Evolutionary conservation across 345 rosid species (phyloP).

Genomic region (Aquilaria yunnanensis): DNA sequence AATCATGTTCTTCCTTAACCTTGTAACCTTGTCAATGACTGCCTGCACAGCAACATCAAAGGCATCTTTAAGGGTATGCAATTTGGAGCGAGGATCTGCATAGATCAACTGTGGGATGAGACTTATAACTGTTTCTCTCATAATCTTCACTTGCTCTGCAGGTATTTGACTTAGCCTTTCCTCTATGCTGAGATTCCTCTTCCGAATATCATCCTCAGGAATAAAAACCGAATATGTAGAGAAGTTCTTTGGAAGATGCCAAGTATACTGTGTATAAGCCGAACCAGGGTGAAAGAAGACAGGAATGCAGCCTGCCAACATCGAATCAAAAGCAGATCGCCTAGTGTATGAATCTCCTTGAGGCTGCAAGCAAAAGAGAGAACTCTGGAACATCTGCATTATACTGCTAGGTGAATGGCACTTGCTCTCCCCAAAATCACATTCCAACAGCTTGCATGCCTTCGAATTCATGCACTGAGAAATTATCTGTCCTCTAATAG

Average conservation of each 20-base stretch:
- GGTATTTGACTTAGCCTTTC: conserved; percentile 62
- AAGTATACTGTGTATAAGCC: conserved; percentile 80
- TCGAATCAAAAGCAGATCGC: conserved; percentile 81
- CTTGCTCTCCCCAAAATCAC: conserved; percentile 90
- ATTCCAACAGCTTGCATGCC: conserved; percentile 63
- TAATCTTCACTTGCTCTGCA: conserved; percentile 57
- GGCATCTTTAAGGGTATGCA: conserved; percentile 63
- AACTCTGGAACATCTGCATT: conserved; percentile 86
- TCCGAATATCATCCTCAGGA: conserved; percentile 72
- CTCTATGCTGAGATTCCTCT: conserved; percentile 69
- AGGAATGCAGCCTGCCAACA: conserved; percentile 87
- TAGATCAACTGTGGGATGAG: conserved; percentile 70
- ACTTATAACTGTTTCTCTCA: conserved; percentile 75
- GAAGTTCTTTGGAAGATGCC: conserved; percentile 88
- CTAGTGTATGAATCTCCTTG: conserved; percentile 93
- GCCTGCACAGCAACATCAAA: conserved; percentile 84
- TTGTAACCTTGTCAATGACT: conserved; percentile 68
- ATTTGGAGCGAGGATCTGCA: conserved; percentile 73
- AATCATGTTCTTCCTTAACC: conserved; percentile 70
- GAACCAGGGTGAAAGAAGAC: conserved; percentile 95
- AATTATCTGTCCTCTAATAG: conserved; percentile 83
- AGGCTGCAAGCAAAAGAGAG: conserved; percentile 79
- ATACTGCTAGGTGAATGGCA: conserved; percentile 92
- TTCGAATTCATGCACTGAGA: conserved; percentile 57
- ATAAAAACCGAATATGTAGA: conserved; percentile 80